Evolutionary conservation across 164 flowering plant species (phyloP), one percentile per base, ranked within the genome.

Genomic region (Stephania japonica): DNA sequence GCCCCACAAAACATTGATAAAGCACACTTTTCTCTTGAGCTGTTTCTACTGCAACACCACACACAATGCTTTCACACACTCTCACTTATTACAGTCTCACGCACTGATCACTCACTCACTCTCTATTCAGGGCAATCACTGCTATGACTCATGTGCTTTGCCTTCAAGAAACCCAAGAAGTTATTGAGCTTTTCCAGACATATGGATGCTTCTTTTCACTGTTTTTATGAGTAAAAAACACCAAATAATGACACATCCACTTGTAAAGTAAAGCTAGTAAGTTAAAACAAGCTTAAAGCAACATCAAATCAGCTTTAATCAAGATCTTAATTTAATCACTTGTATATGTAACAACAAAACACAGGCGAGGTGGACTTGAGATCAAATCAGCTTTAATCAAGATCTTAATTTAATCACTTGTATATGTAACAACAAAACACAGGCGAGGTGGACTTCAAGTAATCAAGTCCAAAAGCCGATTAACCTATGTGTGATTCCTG

Each of bases 251-350:
- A 47, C 53, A 47, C 12, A 47, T 12, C 53, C 53, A 47, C 53
- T 47, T 61, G 16, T 61, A 61, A 61, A 61, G 64, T 21, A 61
- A 61, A 61, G 64, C 64, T 61, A 61, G 24, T 32, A 61, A 61
- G 25, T 61, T 61, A 61, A 61, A 32, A 61, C 64, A 9, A 19
- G 64, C 19, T 61, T 61, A 61, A 61, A 61, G 25, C 25, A 4
- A 61, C 25, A 19, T 0, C 23, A 21, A 32, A 32, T 32, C 21
- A 61, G 24, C 64, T 47, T 47, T 47, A 11, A 11, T 12, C 16
- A 47, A 47, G 53, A 47, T 47, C 16, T 47, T 47, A 32, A 32
- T 16, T 47, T 47, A 47, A 47, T 47, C 16, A 7, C 16, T 47
- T 47, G 16, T 9, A 61, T 9, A 61, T 32, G 38, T 1, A 32